phyloP scores from a whole-genome alignment of 2,329 filamentous ascomycete species.

The Colletotrichum sp. region DNA sequence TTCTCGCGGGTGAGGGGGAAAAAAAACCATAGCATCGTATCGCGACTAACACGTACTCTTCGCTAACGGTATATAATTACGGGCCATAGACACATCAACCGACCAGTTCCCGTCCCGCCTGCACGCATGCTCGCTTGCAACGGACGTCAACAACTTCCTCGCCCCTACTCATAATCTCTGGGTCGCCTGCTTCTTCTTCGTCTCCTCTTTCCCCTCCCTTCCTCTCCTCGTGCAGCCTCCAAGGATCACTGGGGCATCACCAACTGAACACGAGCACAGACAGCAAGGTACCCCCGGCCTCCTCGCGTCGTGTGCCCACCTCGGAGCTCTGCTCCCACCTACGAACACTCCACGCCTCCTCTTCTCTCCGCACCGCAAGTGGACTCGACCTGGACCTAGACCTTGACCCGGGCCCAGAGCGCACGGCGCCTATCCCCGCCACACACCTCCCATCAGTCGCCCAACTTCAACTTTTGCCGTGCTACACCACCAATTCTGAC shows the following conservation, averaged over 20 bases:
- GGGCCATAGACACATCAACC: background rate
- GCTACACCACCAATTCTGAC: background rate
- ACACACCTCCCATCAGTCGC: background rate
- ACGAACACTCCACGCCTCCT: background rate
- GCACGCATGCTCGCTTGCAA: background rate
- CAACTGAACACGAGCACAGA: background rate
- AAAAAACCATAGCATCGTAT: background rate
- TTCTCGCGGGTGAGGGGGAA: background rate
- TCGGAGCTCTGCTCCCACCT: background rate
- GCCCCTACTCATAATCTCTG: background rate
- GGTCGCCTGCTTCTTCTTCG: background rate
- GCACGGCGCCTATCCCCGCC: conserved; percentile 16
- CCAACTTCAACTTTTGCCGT: conserved; percentile 6
- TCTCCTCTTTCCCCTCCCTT: background rate
- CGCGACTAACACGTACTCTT: background rate
- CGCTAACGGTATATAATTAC: conserved; percentile 4
- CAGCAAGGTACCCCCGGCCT: conserved; percentile 4
- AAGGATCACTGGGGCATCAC: background rate
- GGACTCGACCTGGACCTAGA: background rate
- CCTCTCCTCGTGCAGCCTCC: background rate
- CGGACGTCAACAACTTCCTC: background rate
- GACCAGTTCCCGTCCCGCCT: background rate
- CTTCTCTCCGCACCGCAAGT: conserved; percentile 5
- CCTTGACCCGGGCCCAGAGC: background rate
- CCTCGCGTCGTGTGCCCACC: background rate